These are phyloP conservation scores for Acmispon strigosus DNA, from an alignment of 306 rosid genomes.

Conservation along the genomic window DNA sequence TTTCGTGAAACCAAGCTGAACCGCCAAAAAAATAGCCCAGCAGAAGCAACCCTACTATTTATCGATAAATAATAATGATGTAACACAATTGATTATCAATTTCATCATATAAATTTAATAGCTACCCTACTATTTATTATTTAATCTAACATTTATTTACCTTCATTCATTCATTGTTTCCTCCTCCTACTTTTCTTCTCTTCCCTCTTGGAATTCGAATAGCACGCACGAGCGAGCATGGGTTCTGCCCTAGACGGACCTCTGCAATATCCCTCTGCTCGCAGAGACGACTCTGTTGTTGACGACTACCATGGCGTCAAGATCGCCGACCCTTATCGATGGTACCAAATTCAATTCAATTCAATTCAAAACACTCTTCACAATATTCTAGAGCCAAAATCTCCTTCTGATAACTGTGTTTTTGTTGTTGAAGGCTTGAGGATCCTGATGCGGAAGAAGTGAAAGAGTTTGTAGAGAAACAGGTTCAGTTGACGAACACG, in stretches of 20 bases:
- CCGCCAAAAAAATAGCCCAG: no score
- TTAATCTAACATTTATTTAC: no score
- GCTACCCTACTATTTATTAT: no score
- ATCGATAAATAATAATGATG: no score
- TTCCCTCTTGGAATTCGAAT: background rate
- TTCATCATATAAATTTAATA: no score
- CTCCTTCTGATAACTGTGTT: background rate
- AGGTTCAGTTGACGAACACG: constrained; percentile 65
- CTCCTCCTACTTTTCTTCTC: background rate
- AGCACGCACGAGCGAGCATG: constrained; percentile 38
- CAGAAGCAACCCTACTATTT: no score
- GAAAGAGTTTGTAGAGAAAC: constrained; percentile 65
- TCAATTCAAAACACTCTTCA: no score
- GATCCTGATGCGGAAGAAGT: constrained; percentile 93
- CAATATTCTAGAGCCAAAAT: no score
- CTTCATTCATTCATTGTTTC: no score
- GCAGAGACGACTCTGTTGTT: constrained; percentile 66
- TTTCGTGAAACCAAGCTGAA: no score
- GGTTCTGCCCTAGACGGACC: constrained; percentile 33
- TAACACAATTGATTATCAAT: no score
- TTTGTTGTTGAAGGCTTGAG: constrained; percentile 58
- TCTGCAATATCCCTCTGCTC: constrained; percentile 54
- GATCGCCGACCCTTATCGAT: constrained; percentile 79
- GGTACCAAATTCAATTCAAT: constrained; percentile 33
- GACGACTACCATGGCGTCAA: constrained; percentile 78